Evolutionary conservation across 257 asterid genomes (phyloP).

Genomic region (Ehretia macrophylla): DNA sequence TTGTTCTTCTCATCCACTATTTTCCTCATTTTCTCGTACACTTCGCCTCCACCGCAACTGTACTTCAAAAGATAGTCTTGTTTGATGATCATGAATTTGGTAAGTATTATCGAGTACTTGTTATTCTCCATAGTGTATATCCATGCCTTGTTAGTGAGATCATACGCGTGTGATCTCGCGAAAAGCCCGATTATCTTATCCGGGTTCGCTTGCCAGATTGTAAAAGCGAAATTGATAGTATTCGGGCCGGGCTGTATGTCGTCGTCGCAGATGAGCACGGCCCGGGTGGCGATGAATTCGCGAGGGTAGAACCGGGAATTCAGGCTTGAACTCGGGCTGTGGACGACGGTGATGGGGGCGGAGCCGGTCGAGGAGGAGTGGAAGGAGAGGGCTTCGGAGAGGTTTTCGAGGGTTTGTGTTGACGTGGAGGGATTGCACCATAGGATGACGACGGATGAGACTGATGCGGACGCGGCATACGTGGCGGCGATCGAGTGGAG

Average conservation of each 20-base stretch:
- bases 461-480: slow-evolving; percentile 61
- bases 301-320: slow-evolving; percentile 75
- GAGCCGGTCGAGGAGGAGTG: slow-evolving; percentile 23
- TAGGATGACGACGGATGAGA: slow-evolving; percentile 56
- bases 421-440: slow-evolving; percentile 88
- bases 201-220: slow-evolving; percentile 60
- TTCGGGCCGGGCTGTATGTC: slow-evolving; percentile 54
- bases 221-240: slow-evolving; percentile 67
- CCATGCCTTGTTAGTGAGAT: slow-evolving; percentile 52
- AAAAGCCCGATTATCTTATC: slow-evolving; percentile 64
- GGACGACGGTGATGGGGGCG: slow-evolving; percentile 42
- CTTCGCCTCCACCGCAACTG: slow-evolving; percentile 48
- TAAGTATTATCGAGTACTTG: slow-evolving; percentile 71
- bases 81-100: slow-evolving; percentile 65
- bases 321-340: slow-evolving; percentile 63
- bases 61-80: slow-evolving; percentile 43
- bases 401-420: slow-evolving; percentile 35
- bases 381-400: slow-evolving; percentile 55
- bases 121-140: slow-evolving; percentile 68
- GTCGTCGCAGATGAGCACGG: slow-evolving; percentile 87
- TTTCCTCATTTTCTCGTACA: slow-evolving; percentile 18
- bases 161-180: slow-evolving; percentile 84
- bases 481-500: slow-evolving; percentile 59
- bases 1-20: slow-evolving; percentile 57
- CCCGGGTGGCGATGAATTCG: slow-evolving; percentile 43